Conservation (phyloP, 768 basidiomycete species). For the Naganishia friedmannii region DNA sequence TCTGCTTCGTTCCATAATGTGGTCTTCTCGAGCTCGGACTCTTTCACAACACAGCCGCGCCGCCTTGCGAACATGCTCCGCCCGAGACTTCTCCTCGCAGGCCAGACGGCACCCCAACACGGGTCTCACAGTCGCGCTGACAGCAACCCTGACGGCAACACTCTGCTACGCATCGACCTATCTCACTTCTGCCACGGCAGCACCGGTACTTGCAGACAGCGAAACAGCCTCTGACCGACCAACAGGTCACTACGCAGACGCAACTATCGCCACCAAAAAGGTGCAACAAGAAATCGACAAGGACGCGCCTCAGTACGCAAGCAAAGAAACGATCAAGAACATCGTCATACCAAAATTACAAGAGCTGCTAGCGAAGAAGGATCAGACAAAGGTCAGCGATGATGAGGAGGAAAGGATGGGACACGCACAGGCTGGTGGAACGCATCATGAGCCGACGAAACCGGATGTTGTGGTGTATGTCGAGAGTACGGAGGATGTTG, state of each 20-base stretch:
- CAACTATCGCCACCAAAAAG: slow-evolving; percentile 37
- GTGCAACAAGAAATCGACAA: slow-evolving; percentile 37
- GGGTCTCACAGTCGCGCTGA: slow-evolving; percentile 22
- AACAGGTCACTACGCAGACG: slow-evolving; percentile 25
- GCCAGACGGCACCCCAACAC: slow-evolving; percentile 12
- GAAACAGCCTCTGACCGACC: slow-evolving; percentile 12
- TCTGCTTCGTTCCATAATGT: neutral
- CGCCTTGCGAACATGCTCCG: neutral
- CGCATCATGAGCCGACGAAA: slow-evolving; percentile 44
- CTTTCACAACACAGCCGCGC: slow-evolving; percentile 11
- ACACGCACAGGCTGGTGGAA: slow-evolving; percentile 48
- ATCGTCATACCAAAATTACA: slow-evolving; percentile 25
- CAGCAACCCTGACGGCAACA: slow-evolving; percentile 20
- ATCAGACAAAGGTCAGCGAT: slow-evolving; percentile 37
- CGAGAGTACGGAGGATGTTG: slow-evolving; percentile 73
- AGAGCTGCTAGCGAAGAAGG: slow-evolving; percentile 32
- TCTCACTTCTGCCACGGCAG: neutral
- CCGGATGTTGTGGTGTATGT: slow-evolving; percentile 50
- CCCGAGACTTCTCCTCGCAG: neutral
- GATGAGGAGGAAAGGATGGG: slow-evolving; percentile 40
- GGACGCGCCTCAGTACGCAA: slow-evolving; percentile 37
- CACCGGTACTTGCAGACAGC: slow-evolving; percentile 8
- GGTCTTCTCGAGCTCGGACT: slow-evolving; percentile 1
- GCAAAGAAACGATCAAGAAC: slow-evolving; percentile 33
- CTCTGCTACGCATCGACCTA: slow-evolving; percentile 18